Evolutionary conservation across 257 asterid genomes (phyloP).

Genomic region (Echites panduratus): DNA sequence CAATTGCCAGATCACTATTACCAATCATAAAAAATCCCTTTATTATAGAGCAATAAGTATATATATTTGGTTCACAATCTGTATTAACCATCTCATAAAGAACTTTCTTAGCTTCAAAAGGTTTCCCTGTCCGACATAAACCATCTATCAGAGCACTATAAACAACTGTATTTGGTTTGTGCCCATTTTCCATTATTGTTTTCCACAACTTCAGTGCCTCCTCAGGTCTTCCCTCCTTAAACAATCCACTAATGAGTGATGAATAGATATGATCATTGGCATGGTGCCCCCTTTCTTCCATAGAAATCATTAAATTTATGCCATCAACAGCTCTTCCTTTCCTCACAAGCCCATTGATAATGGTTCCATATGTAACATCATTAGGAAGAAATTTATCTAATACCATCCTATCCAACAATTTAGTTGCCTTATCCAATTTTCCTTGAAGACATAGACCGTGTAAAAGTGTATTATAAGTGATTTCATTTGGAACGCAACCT

Average conservation of each 20-base stretch:
- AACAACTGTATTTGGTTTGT: slow-evolving; percentile 64
- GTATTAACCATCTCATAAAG: slow-evolving; percentile 47
- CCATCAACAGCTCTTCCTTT: slow-evolving; percentile 66
- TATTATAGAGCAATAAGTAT: slow-evolving; percentile 69
- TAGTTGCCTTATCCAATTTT: slow-evolving; percentile 70
- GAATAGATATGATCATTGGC: slow-evolving; percentile 66
- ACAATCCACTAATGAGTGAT: slow-evolving; percentile 76
- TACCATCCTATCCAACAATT: slow-evolving; percentile 67
- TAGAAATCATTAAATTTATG: slow-evolving; percentile 39
- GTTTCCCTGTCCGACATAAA: slow-evolving; percentile 56
- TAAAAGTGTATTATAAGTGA: slow-evolving; percentile 87
- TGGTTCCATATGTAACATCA: slow-evolving; percentile 73
- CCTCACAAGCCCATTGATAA: slow-evolving; percentile 75
- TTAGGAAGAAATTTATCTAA: slow-evolving; percentile 56
- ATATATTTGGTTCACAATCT: slow-evolving; percentile 67
- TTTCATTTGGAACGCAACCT: slow-evolving; percentile 82
- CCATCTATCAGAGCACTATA: slow-evolving; percentile 88
- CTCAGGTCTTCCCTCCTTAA: slow-evolving; percentile 56
- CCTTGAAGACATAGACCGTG: slow-evolving; percentile 85
- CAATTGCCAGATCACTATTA: slow-evolving; percentile 54
- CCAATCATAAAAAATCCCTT: slow-evolving; percentile 77
- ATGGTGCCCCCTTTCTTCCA: slow-evolving; percentile 69
- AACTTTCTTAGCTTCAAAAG: slow-evolving; percentile 56
- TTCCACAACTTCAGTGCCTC: slow-evolving; percentile 63
- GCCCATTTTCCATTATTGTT: slow-evolving; percentile 55